A percentile compares a stretch with the other conserved stretches of the same genome.
Conservation (phyloP, 208 protist genomes). For the Trichomonas tenax region DNA sequence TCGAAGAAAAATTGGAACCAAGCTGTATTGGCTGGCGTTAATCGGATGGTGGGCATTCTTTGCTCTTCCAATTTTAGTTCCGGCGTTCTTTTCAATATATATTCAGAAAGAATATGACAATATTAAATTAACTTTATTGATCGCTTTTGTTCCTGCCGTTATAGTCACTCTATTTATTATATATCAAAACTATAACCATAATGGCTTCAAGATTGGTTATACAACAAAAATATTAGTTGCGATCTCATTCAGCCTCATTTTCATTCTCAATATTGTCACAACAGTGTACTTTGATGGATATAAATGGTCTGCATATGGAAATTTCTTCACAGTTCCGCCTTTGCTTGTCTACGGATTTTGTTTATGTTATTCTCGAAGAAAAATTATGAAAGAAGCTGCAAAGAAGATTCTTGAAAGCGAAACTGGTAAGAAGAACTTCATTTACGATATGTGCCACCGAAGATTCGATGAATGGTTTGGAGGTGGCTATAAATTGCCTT, state of each 20-base stretch:
- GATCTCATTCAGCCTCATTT: background rate
- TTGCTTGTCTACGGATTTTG: background rate
- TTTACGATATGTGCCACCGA: background rate
- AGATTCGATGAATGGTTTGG: background rate
- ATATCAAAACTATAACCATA: background rate
- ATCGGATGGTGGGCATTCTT: background rate
- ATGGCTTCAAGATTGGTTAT: background rate
- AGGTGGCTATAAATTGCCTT: background rate
- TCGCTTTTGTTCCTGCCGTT: background rate
- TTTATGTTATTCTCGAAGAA: background rate
- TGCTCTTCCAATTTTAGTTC: background rate
- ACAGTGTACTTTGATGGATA: background rate
- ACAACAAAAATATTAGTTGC: background rate
- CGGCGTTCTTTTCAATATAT: background rate
- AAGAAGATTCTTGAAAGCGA: background rate
- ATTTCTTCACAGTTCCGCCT: background rate
- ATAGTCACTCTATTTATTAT: background rate
- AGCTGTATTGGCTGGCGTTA: background rate
- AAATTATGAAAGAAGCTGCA: background rate
- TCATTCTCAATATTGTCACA: background rate
- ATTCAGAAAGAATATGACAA: background rate
- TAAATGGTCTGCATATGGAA: background rate
- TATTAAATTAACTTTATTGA: background rate
- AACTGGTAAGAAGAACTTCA: background rate
- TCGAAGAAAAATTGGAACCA: background rate